Evolutionary conservation across 257 asterid species (phyloP), one percentile per base, ranked within the genome.

Genomic region (Solanum microdontum): DNA sequence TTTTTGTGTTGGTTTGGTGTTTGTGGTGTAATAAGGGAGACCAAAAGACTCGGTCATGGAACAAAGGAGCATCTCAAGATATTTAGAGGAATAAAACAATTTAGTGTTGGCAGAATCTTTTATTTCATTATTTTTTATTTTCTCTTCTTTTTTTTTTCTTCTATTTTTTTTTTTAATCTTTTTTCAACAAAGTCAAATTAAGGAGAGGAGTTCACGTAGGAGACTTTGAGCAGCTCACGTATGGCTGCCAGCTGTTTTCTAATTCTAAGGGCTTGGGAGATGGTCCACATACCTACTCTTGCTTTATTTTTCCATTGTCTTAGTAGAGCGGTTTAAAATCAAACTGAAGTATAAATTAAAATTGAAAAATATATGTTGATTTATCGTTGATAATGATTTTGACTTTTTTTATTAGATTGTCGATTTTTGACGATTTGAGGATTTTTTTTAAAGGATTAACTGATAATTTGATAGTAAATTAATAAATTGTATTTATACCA

Each of bases 11-110:
- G 21, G 87, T 88, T 88, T 17, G 86, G 87, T 45, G 45, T 87
- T 82, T 88, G 91, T 89, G 98, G 93, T 90, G 90, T 89, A 85
- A 88, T 88, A 62, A 55, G n/a, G 89, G 85, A 88, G 82, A 69
- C 86, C 93, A 88, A 86, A 37, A 90, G 90, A 93, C 87, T 28
- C 92, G 97, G 94, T 83, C 92, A 80, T 88, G 86, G 79, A 91
- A 89, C 82, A 70, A 88, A 90, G 90, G 91, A 89, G 92, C 90
- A 90, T 93, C 95, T 91, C 94, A 85, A 88, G 87, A 93, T 85
- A 89, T 84, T 90, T 45, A 64, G 90, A 68, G 36, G 8, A n/a
- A 76, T 80, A 19, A 76, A 86, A 40, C 28, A 66, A 73, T 30
- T 21, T 33, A 10, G 43, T 21, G 11, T 48, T 74, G 37, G 76